Evolutionary conservation across 345 rosid species (phyloP), one percentile per base, ranked within the genome.

Genomic region (Euphorbia pulcherrima): DNA sequence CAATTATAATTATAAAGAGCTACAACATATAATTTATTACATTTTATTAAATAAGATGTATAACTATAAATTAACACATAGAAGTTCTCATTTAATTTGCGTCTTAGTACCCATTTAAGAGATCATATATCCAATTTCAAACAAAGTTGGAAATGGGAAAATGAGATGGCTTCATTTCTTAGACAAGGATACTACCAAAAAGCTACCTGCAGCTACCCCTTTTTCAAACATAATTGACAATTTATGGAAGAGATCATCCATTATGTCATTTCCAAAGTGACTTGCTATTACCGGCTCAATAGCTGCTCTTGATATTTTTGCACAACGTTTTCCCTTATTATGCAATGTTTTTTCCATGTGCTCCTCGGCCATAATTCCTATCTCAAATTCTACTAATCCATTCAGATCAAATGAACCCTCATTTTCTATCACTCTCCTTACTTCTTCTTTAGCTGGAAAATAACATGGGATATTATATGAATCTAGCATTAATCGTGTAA

Each of bases 341-440:
- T 39, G 28, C 29, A 4, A n/a, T n/a, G n/a, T 0, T 0, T 21
- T n/a, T 39, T 21, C 23, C 29, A 39, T 40, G 2, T 48, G 48
- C 0, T 39, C 40, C 10, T 60, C 64, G 14, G 40, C 10, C 39
- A n/a, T 62, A 37, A 47, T 23, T 20, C 26, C 24, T 9, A 62
- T 50, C n/a, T 62, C 65, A n/a, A 39, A 62, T 39, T 62, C 35
- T 24, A 40, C 66, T 13, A 24, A 13, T 62, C 53, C 4, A 6
- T 13, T 18, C 9, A 62, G 14, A 3, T 6, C 13, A 13, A 62
- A 62, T 0, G 53, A 62, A 10, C 52, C 35, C 46, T 62, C 66
- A 8, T 24, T 41, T 62, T 24, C 21, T 24, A 44, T 62, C 28
- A 44, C 8, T 5, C 16, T 3, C 66, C 8, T 62, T 0, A 62